Evolutionary conservation across 129 eudicot species (phyloP), one percentile per base, ranked within the genome.

Genomic region (Pulicaria dysenterica): DNA sequence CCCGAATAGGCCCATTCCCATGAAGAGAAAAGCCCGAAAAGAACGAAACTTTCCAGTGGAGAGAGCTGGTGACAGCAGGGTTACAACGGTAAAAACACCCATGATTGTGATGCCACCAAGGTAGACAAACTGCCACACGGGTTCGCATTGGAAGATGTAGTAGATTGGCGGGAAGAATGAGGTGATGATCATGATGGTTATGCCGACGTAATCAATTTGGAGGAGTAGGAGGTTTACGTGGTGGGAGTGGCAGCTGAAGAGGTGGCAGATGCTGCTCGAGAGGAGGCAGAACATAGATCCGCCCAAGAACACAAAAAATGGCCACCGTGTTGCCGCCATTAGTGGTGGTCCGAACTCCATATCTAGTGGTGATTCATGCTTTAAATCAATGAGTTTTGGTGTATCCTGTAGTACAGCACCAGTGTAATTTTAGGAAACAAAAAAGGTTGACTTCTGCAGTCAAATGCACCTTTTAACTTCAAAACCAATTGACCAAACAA

Each of bases 261-360:
- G 95, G 77, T 94, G 98, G 86, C 96, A 94, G 3, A 78, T 65
- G 85, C 87, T 90, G 85, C 96, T 90, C 19, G 95, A 94, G 48
- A 94, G 85, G 74, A 94, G 98, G 83, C 98, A 94, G 83, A 87
- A 90, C 98, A 94, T 94, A 5, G 98, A 82, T 44, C 98, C 98
- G 0, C 77, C 77, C 41, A 94, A 54, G 85, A 87, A 94, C 14
- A 94, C 93, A 31, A 81, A 85, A 64, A 94, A 90, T 1, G 98
- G 98, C 98, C 98, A 94, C 56, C 73, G 80, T 36, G 81, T 77
- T n/a, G 80, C 80, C 64, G 62, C 79, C 34, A 70, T 47, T 43
- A 71, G 70, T 6, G 82, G 83, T 8, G 72, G 70, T 49, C 82
- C 71, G 8, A 81, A 59, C 47, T 82, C 78, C 74, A 72, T 72